Conservation (phyloP, 116 monocot species). For the Cymodocea nodosa region DNA sequence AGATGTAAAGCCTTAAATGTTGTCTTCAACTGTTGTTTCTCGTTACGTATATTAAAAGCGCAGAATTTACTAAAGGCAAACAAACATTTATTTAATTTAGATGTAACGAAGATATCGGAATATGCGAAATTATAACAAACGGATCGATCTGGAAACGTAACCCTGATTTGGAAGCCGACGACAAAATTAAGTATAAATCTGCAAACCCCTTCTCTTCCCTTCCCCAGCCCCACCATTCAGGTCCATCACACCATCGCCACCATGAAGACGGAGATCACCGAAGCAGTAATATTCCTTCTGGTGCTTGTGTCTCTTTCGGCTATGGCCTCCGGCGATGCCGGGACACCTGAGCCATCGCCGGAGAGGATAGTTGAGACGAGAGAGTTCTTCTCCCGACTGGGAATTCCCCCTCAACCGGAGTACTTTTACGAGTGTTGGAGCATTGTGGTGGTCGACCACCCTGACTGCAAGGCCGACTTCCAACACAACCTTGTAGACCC, state of each 20-base stretch:
- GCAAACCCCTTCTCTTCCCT: no score
- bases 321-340: background rate
- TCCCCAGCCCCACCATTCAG: no score
- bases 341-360: background rate
- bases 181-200: no score
- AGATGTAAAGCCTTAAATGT: no score
- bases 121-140: no score
- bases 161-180: no score
- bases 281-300: constrained; percentile 1
- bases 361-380: background rate
- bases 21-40: no score
- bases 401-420: background rate
- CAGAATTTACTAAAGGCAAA: no score
- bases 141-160: no score
- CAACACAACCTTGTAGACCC: background rate
- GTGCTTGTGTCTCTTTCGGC: background rate
- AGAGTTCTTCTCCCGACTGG: background rate
- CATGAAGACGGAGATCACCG: background rate
- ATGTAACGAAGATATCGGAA: no score
- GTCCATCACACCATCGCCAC: background rate
- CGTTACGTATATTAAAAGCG: no score
- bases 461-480: background rate
- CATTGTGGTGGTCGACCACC: background rate
- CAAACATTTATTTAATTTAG: no score
- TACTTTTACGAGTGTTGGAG: background rate